Conservation (phyloP, 352 stramenopile genomes). For the Pythium utonaiense region DNA sequence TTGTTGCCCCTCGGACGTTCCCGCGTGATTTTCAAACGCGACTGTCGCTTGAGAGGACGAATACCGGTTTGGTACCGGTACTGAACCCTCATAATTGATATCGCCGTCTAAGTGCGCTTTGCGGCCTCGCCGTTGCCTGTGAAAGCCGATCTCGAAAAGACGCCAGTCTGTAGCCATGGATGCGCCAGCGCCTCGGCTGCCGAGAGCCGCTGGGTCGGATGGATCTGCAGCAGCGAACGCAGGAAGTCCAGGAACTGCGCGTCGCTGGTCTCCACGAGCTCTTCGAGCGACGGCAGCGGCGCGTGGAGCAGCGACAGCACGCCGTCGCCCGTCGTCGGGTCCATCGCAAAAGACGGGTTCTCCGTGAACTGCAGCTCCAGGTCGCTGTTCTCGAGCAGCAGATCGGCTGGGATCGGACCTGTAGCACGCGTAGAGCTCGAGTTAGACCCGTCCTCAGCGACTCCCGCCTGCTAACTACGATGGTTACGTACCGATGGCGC, state of each 20-base stretch:
- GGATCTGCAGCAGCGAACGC: constrained; percentile 58
- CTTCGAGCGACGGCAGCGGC: constrained; percentile 40
- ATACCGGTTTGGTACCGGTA: no score
- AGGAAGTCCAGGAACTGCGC: constrained; percentile 66
- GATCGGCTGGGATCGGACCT: constrained; percentile 63
- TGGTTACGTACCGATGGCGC: constrained; percentile 47
- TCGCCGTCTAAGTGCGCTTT: constrained; percentile 25
- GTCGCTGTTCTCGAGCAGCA: constrained; percentile 50
- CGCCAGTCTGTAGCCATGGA: constrained; percentile 57
- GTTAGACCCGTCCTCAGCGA: no score
- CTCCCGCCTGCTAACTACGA: no score
- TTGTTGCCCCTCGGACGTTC: not conserved
- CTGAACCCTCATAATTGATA: not conserved
- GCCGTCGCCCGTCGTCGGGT: constrained; percentile 40
- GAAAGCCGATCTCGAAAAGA: constrained; percentile 43
- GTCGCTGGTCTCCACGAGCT: constrained; percentile 55
- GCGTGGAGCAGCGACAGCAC: constrained; percentile 31
- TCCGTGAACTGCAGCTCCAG: constrained; percentile 52
- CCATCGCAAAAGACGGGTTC: constrained; percentile 52
- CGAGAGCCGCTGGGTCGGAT: constrained; percentile 49
- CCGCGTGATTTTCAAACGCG: not conserved
- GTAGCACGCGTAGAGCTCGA: no score
- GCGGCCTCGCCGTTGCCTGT: not conserved
- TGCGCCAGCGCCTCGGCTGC: constrained; percentile 54
- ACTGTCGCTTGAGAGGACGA: not conserved